Evolutionary conservation across 140 eudicot species (phyloP).

Genomic region (Flaveria floridana): DNA sequence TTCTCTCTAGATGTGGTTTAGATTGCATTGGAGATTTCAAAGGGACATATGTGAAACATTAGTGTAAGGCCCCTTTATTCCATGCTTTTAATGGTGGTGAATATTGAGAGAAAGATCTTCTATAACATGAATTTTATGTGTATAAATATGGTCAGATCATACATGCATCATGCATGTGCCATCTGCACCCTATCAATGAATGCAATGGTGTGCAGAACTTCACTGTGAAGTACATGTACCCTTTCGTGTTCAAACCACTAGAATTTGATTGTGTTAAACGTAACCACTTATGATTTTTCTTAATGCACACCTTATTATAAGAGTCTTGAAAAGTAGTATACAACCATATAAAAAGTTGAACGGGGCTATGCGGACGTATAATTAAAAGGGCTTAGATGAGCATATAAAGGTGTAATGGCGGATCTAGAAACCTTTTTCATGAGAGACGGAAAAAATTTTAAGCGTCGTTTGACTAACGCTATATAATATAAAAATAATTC

Average conservation of each 20-base stretch:
- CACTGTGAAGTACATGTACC: not conserved
- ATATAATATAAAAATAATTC: too few relatives aligned
- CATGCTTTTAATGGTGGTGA: slow-evolving; percentile 18
- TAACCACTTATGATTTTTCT: too few relatives aligned
- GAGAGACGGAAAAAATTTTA: too few relatives aligned
- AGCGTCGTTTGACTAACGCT: too few relatives aligned
- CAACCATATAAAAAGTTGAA: too few relatives aligned
- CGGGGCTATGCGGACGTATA: too few relatives aligned
- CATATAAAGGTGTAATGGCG: too few relatives aligned
- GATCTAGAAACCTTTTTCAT: too few relatives aligned
- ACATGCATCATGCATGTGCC: slow-evolving; percentile 34
- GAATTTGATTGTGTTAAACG: too few relatives aligned
- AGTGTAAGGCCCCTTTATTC: not conserved
- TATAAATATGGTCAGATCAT: slow-evolving; percentile 21
- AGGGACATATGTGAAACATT: not conserved
- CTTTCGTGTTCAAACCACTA: not conserved
- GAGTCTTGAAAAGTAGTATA: too few relatives aligned
- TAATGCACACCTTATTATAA: too few relatives aligned
- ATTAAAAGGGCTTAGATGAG: too few relatives aligned
- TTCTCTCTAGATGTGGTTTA: not conserved
- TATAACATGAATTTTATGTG: slow-evolving; percentile 8
- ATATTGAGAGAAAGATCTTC: slow-evolving; percentile 25
- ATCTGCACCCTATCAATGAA: slow-evolving; percentile 7
- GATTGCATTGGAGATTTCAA: slow-evolving; percentile 11
- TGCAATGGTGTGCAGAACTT: not conserved